These are phyloP conservation scores for Cyberlindnera euphorbiae DNA, from an alignment of 805 yeast genomes.

Conservation along the genomic window DNA sequence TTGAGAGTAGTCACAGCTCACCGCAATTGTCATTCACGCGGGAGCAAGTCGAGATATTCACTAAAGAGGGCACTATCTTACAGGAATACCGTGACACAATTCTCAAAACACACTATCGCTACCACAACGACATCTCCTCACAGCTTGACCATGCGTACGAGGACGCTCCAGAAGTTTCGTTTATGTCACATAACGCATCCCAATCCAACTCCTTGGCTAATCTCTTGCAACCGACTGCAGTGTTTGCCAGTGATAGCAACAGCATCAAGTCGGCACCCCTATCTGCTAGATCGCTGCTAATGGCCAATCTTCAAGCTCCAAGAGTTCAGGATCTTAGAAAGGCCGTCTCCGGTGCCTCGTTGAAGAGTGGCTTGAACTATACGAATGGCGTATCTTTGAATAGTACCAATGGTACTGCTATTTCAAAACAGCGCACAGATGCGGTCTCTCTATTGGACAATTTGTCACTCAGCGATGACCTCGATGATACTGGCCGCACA, in stretches of 20 bases:
- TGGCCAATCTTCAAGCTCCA: slow-evolving; percentile 22
- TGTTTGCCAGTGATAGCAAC: slow-evolving; percentile 13
- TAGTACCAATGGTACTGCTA: slow-evolving; percentile 3
- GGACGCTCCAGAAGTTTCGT: slow-evolving; percentile 12
- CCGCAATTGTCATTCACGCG: slow-evolving; percentile 12
- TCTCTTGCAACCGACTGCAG: slow-evolving; percentile 13
- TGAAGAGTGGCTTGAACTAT: slow-evolving; percentile 2
- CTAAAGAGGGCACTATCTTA: slow-evolving; percentile 7
- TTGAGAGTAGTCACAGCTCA: slow-evolving; percentile 5
- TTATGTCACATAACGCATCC: slow-evolving; percentile 15
- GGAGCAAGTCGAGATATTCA: slow-evolving; percentile 3
- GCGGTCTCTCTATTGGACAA: slow-evolving; percentile 21
- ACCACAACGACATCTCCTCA: slow-evolving; percentile 3
- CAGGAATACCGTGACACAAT: slow-evolving; percentile 17
- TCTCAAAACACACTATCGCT: slow-evolving; percentile 21
- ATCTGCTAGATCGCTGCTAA: slow-evolving; percentile 24
- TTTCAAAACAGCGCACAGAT: slow-evolving; percentile 20
- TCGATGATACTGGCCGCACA: slow-evolving; percentile 11
- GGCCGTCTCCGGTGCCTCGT: slow-evolving; percentile 20
- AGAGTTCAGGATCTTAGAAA: slow-evolving; percentile 25
- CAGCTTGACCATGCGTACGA: background rate
- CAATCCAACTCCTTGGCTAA: slow-evolving; percentile 17
- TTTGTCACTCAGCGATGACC: slow-evolving; percentile 16
- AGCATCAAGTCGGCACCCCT: slow-evolving; percentile 26
- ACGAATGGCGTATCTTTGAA: background rate